These are phyloP conservation scores for Pseudozyma hubeiensis DNA, from an alignment of 1,284 basidiomycete species.

Conservation along the genomic window DNA sequence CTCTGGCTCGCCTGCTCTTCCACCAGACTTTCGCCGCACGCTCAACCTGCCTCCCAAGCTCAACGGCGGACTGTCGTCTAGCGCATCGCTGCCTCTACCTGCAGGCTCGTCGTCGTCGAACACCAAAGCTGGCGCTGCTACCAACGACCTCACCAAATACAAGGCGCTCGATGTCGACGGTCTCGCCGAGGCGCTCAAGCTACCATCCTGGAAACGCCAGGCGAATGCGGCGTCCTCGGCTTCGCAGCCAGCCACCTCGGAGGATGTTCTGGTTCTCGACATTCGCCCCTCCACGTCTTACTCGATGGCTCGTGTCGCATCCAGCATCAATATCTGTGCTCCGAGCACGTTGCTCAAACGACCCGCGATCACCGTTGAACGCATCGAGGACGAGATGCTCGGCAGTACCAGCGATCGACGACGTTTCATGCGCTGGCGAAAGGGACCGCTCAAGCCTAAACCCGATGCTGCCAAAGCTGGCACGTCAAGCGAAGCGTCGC, in stretches of 20 bases:
- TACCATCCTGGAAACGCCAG: constrained; percentile 23
- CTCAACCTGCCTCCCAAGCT: constrained; percentile 31
- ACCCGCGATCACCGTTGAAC: constrained; percentile 62
- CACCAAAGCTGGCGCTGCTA: constrained; percentile 15
- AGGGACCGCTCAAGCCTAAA: constrained; percentile 40
- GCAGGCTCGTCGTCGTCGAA: constrained; percentile 14
- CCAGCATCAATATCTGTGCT: constrained; percentile 87
- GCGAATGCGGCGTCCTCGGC: constrained; percentile 1
- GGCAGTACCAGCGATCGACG: constrained; percentile 41
- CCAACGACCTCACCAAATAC: constrained; percentile 30
- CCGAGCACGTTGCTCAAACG: constrained; percentile 85
- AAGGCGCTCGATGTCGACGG: constrained; percentile 43
- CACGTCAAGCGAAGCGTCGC: constrained; percentile 10
- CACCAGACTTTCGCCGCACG: constrained; percentile 13
- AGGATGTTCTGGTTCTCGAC: constrained; percentile 76
- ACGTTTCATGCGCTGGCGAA: constrained; percentile 55
- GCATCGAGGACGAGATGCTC: constrained; percentile 64
- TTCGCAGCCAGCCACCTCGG: constrained; percentile 11
- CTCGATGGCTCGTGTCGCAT: constrained; percentile 46
- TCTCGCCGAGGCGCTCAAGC: constrained; percentile 33
- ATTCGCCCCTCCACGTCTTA: constrained; percentile 78
- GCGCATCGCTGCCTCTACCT: constrained; percentile 32
- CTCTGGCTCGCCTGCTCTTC: constrained; percentile 1
- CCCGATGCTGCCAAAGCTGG: constrained; percentile 13
- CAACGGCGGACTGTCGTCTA: constrained; percentile 17